phyloP scores from a whole-genome alignment of 2,329 filamentous ascomycete genomes.

The Dactylellina cionopaga region DNA sequence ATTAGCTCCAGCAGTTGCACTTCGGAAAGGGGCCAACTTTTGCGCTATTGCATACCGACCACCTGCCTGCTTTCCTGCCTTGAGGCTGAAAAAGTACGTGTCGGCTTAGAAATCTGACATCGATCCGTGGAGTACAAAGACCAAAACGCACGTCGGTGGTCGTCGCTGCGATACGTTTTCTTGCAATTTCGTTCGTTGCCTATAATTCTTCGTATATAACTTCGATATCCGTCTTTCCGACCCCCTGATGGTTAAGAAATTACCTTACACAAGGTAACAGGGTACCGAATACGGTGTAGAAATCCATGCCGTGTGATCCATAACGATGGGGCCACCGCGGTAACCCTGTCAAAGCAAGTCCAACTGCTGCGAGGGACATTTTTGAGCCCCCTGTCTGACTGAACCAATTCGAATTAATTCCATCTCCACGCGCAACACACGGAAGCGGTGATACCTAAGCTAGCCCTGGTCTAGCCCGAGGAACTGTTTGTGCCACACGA shows the following conservation, averaged over 20 bases:
- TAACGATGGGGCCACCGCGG: slow-evolving; percentile 19
- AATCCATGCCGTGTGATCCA: slow-evolving; percentile 31
- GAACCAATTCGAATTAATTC: background rate
- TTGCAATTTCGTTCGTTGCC: background rate
- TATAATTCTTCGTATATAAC: background rate
- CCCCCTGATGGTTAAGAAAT: slow-evolving; percentile 47
- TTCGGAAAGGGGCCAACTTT: slow-evolving; percentile 39
- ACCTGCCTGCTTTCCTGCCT: too few relatives aligned
- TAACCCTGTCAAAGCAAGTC: slow-evolving; percentile 24
- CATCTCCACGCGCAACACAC: slow-evolving; percentile 15
- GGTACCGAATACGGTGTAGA: slow-evolving; percentile 35
- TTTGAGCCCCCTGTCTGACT: slow-evolving; percentile 22
- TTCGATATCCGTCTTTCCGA: slow-evolving; percentile 15
- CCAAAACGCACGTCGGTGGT: slow-evolving; percentile 30
- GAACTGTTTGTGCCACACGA: too few relatives aligned
- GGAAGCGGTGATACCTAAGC: background rate
- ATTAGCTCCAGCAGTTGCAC: slow-evolving; percentile 19
- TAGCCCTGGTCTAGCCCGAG: too few relatives aligned
- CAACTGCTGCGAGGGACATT: slow-evolving; percentile 15
- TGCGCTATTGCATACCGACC: slow-evolving; percentile 34
- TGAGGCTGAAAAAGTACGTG: slow-evolving; percentile 29
- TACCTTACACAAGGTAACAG: slow-evolving; percentile 6
- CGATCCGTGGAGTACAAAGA: slow-evolving; percentile 15
- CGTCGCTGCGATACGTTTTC: slow-evolving; percentile 14
- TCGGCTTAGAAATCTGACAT: slow-evolving; percentile 3